Conservation (phyloP, 2,329 filamentous ascomycete genomes). For the Tolypocladium album region DNA sequence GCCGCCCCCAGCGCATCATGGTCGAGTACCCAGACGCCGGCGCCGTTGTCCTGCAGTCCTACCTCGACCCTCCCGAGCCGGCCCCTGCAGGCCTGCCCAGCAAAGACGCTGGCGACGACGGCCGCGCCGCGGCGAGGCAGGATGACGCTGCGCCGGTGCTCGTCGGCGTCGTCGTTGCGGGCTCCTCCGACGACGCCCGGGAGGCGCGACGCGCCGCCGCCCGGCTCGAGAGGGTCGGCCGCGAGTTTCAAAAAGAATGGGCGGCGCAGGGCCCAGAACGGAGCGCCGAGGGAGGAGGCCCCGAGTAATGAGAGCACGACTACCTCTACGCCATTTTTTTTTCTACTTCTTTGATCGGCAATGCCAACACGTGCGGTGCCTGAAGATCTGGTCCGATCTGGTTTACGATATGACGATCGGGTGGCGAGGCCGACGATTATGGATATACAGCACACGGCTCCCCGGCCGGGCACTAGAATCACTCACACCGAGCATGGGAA, state of each 20-base stretch:
- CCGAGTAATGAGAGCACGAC: slow-evolving; percentile 8
- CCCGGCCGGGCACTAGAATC: background rate
- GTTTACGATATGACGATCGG: background rate
- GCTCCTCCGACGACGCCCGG: slow-evolving; percentile 30
- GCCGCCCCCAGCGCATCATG: slow-evolving; percentile 44
- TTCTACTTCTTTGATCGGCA: background rate
- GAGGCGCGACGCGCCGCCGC: slow-evolving; percentile 43
- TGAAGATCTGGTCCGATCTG: background rate
- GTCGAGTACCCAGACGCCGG: slow-evolving; percentile 40
- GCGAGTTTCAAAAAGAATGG: slow-evolving; percentile 45
- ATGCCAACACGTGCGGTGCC: background rate
- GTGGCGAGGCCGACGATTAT: background rate
- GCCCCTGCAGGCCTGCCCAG: background rate
- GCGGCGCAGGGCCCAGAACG: slow-evolving; percentile 17
- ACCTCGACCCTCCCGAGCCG: slow-evolving; percentile 27
- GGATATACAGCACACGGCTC: background rate
- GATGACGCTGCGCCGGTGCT: slow-evolving; percentile 38
- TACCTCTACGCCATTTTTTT: background rate
- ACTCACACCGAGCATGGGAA: background rate
- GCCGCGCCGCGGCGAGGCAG: slow-evolving; percentile 6
- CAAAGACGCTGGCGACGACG: slow-evolving; percentile 8
- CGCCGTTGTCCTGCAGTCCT: slow-evolving; percentile 33
- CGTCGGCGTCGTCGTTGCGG: slow-evolving; percentile 42
- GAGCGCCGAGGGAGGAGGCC: slow-evolving; percentile 12
- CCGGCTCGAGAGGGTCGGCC: slow-evolving; percentile 41